Evolutionary conservation across 352 stramenopile species (phyloP), one percentile per base, ranked within the genome.

Genomic region (Globisporangium emineosum): DNA sequence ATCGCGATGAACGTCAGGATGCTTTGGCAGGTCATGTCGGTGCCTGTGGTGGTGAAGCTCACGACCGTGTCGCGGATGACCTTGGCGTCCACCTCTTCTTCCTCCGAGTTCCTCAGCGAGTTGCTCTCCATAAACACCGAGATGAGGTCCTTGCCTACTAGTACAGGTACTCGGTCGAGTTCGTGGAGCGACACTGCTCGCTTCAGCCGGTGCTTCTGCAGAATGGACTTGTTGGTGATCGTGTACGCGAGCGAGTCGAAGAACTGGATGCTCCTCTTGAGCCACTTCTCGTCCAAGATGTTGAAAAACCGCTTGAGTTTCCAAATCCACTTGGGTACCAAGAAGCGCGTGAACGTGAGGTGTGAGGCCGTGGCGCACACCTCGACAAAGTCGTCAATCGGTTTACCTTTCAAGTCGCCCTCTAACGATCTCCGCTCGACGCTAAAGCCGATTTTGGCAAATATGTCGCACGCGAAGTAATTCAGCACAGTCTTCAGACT

Each of bases 1-100:
- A 93, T 89, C 33, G 89, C 65, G 12, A 95, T 67, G 21, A 91
- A 79, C 82, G 82, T 94, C 21, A 72, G 75, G 55, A 96, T 77
- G 0, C 73, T 77, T 23, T 76, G 77, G 7, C 86, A 77, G 0
- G 87, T 96, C 1, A 87, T 95, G 62, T 93, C 87, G 8, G 81
- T 68, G 10, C 88, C 87, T 56, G 86, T 82, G 23, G 79, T 70
- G 43, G 94, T 70, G 57, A 95, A 90, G 21, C 74, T 89, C 27
- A 96, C 72, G 35, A 62, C 29, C 21, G 29, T 35, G 17, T 62
- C 37, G 27, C 56, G 56, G 9, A 62, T 62, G 15, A 30, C 35
- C 19, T 51, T n/a, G 13, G 25, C n/a, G n/a, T 61, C 33, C 17
- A 17, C 21, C 2, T 43, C 55, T 4, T 61, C 43, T 1, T 23